Conservation (phyloP, 139 green algal genomes). For the Diplosphaera chodatii region DNA sequence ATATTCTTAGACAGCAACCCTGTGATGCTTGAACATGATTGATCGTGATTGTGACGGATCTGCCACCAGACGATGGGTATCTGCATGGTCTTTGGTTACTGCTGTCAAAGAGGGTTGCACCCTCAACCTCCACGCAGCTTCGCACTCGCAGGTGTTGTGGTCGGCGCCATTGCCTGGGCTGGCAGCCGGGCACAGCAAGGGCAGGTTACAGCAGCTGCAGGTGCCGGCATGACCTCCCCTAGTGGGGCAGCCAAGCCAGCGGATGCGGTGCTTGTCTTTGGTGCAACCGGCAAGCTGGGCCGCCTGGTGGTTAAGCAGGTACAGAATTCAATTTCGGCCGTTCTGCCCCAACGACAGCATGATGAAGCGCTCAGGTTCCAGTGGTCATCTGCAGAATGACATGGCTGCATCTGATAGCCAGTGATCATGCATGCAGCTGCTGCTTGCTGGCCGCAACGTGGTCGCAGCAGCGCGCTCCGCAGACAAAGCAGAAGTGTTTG, state of each 20-base stretch:
- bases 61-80: too few relatives aligned
- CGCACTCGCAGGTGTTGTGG: not conserved
- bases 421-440: slow-evolving; percentile 36
- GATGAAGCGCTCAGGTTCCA: too few relatives aligned
- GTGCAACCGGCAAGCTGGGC: slow-evolving; percentile 61
- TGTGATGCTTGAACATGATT: too few relatives aligned
- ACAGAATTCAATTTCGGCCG: too few relatives aligned
- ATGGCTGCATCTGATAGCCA: too few relatives aligned
- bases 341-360: too few relatives aligned
- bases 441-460: slow-evolving; percentile 57
- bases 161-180: not conserved
- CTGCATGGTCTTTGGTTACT: too few relatives aligned
- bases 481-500: slow-evolving; percentile 38
- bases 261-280: slow-evolving; percentile 79
- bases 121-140: too few relatives aligned
- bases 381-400: too few relatives aligned
- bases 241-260: slow-evolving; percentile 27
- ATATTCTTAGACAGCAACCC: too few relatives aligned
- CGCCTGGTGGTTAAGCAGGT: slow-evolving; percentile 55
- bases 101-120: too few relatives aligned
- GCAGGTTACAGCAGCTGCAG: not conserved
- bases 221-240: not conserved
- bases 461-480: slow-evolving; percentile 53
- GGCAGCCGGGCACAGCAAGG: not conserved
- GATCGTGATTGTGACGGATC: too few relatives aligned